phyloP scores from a whole-genome alignment of 495 filamentous ascomycete species.

The Aspergillus conjunctus region DNA sequence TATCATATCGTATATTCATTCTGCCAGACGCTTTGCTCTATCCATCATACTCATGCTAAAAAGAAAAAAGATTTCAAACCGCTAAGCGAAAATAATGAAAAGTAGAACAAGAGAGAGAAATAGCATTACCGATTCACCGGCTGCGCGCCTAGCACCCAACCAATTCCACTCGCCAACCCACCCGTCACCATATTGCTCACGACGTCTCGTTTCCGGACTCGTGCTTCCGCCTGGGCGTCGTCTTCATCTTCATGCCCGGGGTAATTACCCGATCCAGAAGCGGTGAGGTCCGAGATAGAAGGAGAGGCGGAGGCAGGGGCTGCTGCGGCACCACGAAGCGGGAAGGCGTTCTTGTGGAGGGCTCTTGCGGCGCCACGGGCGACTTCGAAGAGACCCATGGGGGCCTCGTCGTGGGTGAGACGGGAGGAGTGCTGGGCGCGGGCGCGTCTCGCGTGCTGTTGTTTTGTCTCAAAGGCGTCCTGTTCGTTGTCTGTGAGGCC shows the following conservation, averaged over 20 bases:
- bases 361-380: conserved; percentile 81
- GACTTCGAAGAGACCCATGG: conserved; percentile 93
- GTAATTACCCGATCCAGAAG: conserved; percentile 6
- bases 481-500: conserved; percentile 45
- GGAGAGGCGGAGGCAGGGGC: conserved; percentile 19
- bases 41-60: neutral
- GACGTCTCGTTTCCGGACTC: conserved; percentile 78
- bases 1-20: conserved; percentile 5
- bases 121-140: conserved; percentile 43
- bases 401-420: conserved; percentile 67
- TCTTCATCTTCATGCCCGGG: conserved; percentile 25
- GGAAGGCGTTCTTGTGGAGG: conserved; percentile 64
- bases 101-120: neutral
- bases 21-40: neutral
- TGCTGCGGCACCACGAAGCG: conserved; percentile 39
- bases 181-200: conserved; percentile 72
- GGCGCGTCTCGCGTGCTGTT: conserved; percentile 41
- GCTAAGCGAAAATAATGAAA: conserved; percentile 3
- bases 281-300: neutral
- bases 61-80: neutral
- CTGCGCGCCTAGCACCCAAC: conserved; percentile 80
- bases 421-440: conserved; percentile 37
- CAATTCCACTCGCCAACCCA: conserved; percentile 76
- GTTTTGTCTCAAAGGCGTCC: conserved; percentile 47
- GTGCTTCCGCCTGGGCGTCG: conserved; percentile 41